These are phyloP conservation scores for Didymella exigua DNA, from an alignment of 2,329 filamentous ascomycete genomes.

Conservation along the genomic window DNA sequence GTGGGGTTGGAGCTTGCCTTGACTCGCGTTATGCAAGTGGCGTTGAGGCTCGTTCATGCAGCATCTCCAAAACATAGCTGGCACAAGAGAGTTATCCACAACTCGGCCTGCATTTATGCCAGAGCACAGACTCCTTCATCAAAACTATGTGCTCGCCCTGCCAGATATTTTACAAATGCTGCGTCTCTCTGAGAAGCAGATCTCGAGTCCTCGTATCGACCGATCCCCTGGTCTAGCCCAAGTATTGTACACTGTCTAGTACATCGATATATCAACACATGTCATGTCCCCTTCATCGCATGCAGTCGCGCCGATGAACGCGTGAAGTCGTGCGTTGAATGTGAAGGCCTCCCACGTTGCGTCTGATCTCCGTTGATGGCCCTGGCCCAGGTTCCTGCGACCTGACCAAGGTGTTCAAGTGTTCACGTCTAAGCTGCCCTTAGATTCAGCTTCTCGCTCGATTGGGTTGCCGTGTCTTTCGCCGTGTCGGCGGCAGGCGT, in stretches of 20 bases:
- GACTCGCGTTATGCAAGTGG: slow-evolving; percentile 33
- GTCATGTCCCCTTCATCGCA: not conserved
- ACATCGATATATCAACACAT: slow-evolving; percentile 7
- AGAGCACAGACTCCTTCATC: slow-evolving; percentile 18
- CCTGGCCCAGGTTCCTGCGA: not conserved
- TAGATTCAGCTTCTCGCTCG: slow-evolving; percentile 24
- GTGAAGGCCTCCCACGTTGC: not conserved
- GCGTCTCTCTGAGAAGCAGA: not conserved
- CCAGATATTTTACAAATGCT: slow-evolving; percentile 17
- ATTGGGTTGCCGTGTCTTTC: slow-evolving; percentile 13
- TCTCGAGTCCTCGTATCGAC: not conserved
- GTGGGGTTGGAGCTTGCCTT: slow-evolving; percentile 40
- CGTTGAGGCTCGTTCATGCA: slow-evolving; percentile 22
- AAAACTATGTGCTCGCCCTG: slow-evolving; percentile 19
- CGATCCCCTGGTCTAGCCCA: slow-evolving; percentile 1
- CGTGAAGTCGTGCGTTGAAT: not conserved
- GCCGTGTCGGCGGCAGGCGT: slow-evolving; percentile 12
- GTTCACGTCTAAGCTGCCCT: slow-evolving; percentile 18
- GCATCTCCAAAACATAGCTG: slow-evolving; percentile 11
- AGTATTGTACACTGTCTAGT: slow-evolving; percentile 19
- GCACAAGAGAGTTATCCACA: slow-evolving; percentile 17
- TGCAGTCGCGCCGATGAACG: not conserved
- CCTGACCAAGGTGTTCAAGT: not conserved
- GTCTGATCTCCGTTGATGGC: not conserved
- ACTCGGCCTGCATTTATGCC: slow-evolving; percentile 10